phyloP scores from a whole-genome alignment of 2,329 filamentous ascomycete genomes.

The Keithomyces neogunnii region DNA sequence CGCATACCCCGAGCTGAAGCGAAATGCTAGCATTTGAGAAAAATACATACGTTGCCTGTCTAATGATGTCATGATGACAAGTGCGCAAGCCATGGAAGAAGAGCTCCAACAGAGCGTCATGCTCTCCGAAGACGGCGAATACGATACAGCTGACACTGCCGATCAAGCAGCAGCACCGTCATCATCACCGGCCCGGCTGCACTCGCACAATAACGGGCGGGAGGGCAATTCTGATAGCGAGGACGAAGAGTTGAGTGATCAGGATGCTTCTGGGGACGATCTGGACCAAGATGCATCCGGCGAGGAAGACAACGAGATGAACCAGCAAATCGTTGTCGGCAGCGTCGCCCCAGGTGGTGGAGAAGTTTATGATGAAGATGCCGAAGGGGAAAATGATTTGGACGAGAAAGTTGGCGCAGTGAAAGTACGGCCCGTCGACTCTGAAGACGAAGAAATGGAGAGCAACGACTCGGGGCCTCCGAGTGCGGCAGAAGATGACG shows the following conservation, averaged over 20 bases:
- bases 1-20: conserved; percentile 13
- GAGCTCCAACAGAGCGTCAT: conserved; percentile 48
- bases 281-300: conserved; percentile 34
- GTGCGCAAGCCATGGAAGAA: conserved; percentile 47
- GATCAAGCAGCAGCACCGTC: neutral
- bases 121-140: conserved; percentile 40
- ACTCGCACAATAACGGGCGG: conserved; percentile 13
- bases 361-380: conserved; percentile 24
- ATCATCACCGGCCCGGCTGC: neutral
- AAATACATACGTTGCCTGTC: conserved; percentile 9
- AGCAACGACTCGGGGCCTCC: conserved; percentile 37
- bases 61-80: conserved; percentile 33
- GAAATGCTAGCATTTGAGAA: conserved; percentile 21
- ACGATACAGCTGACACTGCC: conserved; percentile 24
- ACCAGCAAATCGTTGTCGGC: conserved; percentile 18
- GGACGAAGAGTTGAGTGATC: conserved; percentile 29
- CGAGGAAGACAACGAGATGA: conserved; percentile 30
- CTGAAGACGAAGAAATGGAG: conserved; percentile 39
- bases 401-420: conserved; percentile 49
- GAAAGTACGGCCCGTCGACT: conserved; percentile 44
- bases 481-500: conserved; percentile 45
- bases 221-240: conserved; percentile 14
- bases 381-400: conserved; percentile 24
- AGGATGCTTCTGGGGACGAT: conserved; percentile 32
- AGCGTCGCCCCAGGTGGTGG: conserved; percentile 12